A percentile compares a stretch with the other conserved stretches of the same genome.
Evolutionary conservation across 257 asterid genomes (phyloP).

Genomic region (Thymus mandschuricus): DNA sequence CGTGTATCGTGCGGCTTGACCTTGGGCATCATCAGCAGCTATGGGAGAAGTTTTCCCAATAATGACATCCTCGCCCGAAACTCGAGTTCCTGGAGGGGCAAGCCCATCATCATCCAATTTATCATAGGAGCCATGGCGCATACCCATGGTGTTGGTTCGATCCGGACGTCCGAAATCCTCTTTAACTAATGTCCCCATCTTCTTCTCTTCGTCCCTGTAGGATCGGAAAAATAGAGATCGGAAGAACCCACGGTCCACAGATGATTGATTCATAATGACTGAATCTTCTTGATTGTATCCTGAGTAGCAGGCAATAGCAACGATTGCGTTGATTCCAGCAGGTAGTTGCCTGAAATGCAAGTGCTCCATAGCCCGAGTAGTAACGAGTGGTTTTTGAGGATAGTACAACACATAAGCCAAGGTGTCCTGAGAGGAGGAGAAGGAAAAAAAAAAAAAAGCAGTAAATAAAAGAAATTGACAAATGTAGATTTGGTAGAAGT

Average conservation of each 20-base stretch:
- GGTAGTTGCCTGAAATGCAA: slow-evolving; percentile 97
- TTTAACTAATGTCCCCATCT: slow-evolving; percentile 96
- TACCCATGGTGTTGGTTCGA: slow-evolving; percentile 91
- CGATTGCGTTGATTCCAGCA: slow-evolving; percentile 97
- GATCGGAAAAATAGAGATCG: slow-evolving; percentile 93
- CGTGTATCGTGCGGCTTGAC: slow-evolving; percentile 85
- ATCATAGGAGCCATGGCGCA: slow-evolving; percentile 98
- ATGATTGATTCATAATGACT: slow-evolving; percentile 97
- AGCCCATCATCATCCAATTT: slow-evolving; percentile 96
- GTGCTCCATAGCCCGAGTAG: slow-evolving; percentile 99
- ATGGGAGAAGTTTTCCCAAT: slow-evolving; percentile 97
- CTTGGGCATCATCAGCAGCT: slow-evolving; percentile 83
- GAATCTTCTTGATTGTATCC: slow-evolving; percentile 99
- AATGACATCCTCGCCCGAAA: slow-evolving; percentile 94
- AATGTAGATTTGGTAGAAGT: slow-evolving; percentile 11
- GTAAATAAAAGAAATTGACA: slow-evolving; percentile 13
- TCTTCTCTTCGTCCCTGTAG: slow-evolving; percentile 95
- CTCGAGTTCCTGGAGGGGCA: slow-evolving; percentile 98
- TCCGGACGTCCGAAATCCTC: slow-evolving; percentile 99
- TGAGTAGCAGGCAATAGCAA: slow-evolving; percentile 92
- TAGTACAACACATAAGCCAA: slow-evolving; percentile 94
- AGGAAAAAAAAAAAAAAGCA: neutral
- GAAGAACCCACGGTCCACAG: slow-evolving; percentile 95
- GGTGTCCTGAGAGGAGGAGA: slow-evolving; percentile 61
- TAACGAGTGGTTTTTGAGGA: slow-evolving; percentile 97